These are phyloP conservation scores for Chytriomyces sp. DNA, from an alignment of 192 early-diverging fungal species.

Conservation along the genomic window DNA sequence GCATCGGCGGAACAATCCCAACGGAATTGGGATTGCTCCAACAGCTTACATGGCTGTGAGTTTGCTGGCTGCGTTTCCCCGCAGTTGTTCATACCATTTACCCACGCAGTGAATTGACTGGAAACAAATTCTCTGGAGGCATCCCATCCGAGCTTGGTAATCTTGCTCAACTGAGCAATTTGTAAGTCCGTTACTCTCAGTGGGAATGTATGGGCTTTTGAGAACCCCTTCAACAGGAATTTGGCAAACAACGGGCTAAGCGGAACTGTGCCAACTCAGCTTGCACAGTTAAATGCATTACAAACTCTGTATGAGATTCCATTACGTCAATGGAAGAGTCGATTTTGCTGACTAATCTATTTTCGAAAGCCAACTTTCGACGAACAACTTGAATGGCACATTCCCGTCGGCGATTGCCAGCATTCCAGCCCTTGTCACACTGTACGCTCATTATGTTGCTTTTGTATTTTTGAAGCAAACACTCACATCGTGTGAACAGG, in stretches of 20 bases:
- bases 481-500: too few relatives aligned
- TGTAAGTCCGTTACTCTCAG: not conserved
- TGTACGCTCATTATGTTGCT: too few relatives aligned
- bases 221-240: not conserved
- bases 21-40: not conserved
- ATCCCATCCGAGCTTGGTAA: not conserved
- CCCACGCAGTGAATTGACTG: not conserved
- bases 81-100: not conserved
- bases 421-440: too few relatives aligned
- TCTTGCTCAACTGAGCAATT: not conserved
- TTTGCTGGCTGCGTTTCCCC: not conserved
- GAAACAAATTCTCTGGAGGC: not conserved
- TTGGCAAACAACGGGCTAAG: not conserved
- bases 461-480: too few relatives aligned
- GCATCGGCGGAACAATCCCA: not conserved
- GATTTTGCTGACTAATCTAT: not conserved
- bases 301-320: not conserved
- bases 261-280: not conserved
- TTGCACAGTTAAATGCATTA: not conserved
- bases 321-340: too few relatives aligned
- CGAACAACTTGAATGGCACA: not conserved
- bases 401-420: too few relatives aligned
- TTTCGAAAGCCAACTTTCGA: not conserved
- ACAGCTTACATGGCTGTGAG: not conserved
- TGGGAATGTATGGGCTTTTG: not conserved